Evolutionary conservation across 176 grass and related monocot species (phyloP), one percentile per base, ranked within the genome.

Genomic region (Carex kokanica): DNA sequence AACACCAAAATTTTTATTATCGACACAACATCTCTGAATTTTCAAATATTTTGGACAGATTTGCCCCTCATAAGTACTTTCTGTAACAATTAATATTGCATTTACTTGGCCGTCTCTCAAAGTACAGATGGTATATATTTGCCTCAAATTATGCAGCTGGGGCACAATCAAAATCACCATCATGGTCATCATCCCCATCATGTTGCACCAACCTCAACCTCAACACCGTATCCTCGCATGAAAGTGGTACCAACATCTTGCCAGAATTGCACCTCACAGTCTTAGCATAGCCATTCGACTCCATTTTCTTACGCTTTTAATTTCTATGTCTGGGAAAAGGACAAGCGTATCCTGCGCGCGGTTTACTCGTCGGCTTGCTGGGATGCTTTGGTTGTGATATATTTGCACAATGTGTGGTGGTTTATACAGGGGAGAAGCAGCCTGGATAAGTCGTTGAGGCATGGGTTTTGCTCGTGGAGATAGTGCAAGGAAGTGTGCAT

Each of bases 381-480:
- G 12, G 10, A 54, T 78, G 10, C 49, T 55, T 18, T 41, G 62
- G 25, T 55, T 34, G 56, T 11, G 32, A 17, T 36, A 62, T 80
- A 9, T 74, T 10, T 51, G 70, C 63, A 66, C 63, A 78, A 38
- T 45, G 78, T 61, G 11, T 61, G 78, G 85, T 54, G 51, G 18
- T 45, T 59, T 89, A 92, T 92, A 95, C 87, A 95, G 88, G 59
- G 45, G 60, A 84, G 17, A 77, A 84, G 60, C 53, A 60, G 41
- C 36, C 71, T 64, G 29, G 69, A 4, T 55, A 57, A 70, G 88
- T 84, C 88, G 93, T 82, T 88, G 64, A 71, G 85, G 84, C 88
- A 88, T 90, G 88, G 40, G 24, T 0, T 36, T 25, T 54, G 29
- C 11, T 77, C 52, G 90, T 55, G 88, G 6, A 51, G 78, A 73